These are phyloP conservation scores for Xerocomellus amylosporus DNA, from an alignment of 768 basidiomycete species.

Conservation along the genomic window DNA sequence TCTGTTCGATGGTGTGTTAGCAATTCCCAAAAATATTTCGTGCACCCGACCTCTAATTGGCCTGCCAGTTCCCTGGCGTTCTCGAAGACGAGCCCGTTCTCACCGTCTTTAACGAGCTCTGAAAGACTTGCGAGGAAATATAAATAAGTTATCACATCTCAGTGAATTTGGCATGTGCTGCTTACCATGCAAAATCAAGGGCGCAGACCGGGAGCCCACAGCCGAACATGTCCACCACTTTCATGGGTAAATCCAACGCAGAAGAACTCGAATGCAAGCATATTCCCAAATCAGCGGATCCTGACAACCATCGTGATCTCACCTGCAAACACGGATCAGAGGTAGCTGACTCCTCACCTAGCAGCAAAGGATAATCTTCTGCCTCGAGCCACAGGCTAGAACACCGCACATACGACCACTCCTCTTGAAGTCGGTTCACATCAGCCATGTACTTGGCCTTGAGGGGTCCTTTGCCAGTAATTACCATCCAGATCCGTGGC, in stretches of 20 bases:
- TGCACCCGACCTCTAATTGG: slow-evolving; percentile 53
- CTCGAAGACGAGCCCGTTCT: slow-evolving; percentile 81
- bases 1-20: slow-evolving; percentile 35
- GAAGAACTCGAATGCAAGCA: slow-evolving; percentile 90
- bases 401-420: slow-evolving; percentile 77
- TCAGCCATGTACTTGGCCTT: slow-evolving; percentile 69
- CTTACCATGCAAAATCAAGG: slow-evolving; percentile 81
- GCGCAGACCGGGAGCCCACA: slow-evolving; percentile 94
- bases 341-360: slow-evolving; percentile 50
- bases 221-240: slow-evolving; percentile 99
- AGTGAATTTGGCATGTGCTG: not conserved
- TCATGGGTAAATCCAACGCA: slow-evolving; percentile 94
- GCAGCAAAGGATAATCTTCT: slow-evolving; percentile 82
- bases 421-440: slow-evolving; percentile 52
- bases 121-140: slow-evolving; percentile 50
- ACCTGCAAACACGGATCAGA: not conserved
- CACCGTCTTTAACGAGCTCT: slow-evolving; percentile 82
- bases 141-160: slow-evolving; percentile 1
- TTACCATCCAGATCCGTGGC: slow-evolving; percentile 76
- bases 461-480: slow-evolving; percentile 90
- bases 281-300: slow-evolving; percentile 89
- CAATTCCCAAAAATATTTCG: not conserved
- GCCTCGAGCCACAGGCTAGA: slow-evolving; percentile 86
- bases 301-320: slow-evolving; percentile 37
- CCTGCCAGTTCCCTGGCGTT: slow-evolving; percentile 63